Evolutionary conservation across 345 rosid genomes (phyloP).

Genomic region (Syzygium aromaticum): DNA sequence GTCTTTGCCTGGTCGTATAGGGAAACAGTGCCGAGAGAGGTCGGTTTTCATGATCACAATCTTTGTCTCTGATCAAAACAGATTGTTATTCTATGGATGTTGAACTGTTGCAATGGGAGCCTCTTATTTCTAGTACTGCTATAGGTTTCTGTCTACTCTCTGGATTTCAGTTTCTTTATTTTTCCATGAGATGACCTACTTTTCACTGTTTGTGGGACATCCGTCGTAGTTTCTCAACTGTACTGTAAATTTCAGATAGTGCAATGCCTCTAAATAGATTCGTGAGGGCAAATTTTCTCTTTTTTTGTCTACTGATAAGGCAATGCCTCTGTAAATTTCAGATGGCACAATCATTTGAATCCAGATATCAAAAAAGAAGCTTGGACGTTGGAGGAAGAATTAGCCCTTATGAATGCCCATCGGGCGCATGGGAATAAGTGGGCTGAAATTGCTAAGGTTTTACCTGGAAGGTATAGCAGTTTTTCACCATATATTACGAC

Average conservation of each 20-base stretch:
- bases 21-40: slow-evolving; percentile 99
- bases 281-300: neutral
- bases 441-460: slow-evolving; percentile 96
- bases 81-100: neutral
- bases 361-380: slow-evolving; percentile 93
- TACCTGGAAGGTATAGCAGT: slow-evolving; percentile 81
- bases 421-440: slow-evolving; percentile 71
- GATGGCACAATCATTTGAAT: slow-evolving; percentile 99
- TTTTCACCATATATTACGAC: neutral
- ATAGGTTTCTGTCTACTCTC: neutral
- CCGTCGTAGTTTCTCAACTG: neutral
- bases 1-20: slow-evolving; percentile 92
- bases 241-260: neutral
- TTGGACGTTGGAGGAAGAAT: slow-evolving; percentile 87
- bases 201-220: neutral
- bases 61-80: neutral
- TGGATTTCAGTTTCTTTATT: neutral
- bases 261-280: neutral
- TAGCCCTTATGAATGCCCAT: slow-evolving; percentile 79
- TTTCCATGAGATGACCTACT: neutral
- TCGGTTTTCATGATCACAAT: slow-evolving; percentile 1
- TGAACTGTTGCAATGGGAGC: neutral
- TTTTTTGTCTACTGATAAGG: neutral
- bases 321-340: slow-evolving; percentile 18
- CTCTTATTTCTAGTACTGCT: neutral